phyloP scores from a whole-genome alignment of 495 filamentous ascomycete species.

The Xylaria venustula region DNA sequence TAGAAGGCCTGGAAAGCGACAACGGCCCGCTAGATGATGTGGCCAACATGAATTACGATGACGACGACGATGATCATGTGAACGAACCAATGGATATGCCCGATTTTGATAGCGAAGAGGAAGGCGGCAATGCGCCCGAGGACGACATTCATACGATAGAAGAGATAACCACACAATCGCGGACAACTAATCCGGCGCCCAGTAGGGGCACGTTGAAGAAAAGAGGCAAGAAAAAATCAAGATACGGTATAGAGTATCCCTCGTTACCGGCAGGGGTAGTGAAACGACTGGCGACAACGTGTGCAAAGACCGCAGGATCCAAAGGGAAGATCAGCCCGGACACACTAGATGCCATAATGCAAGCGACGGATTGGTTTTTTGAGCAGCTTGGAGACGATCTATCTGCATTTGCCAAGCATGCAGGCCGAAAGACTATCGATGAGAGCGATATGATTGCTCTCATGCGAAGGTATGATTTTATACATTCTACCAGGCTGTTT shows the following conservation, averaged over 20 bases:
- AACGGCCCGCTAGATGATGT: conserved; percentile 12
- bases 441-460: conserved; percentile 78
- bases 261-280: conserved; percentile 68
- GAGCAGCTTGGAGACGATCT: conserved; percentile 80
- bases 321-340: conserved; percentile 70
- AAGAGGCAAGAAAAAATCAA: conserved; percentile 61
- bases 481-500: conserved; percentile 15
- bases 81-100: conserved; percentile 22
- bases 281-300: conserved; percentile 71
- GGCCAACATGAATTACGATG: conserved; percentile 13
- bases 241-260: conserved; percentile 71
- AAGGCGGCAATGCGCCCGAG: conserved; percentile 16
- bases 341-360: conserved; percentile 68
- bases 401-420: conserved; percentile 75
- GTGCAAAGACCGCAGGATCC: conserved; percentile 59
- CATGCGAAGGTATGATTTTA: conserved; percentile 70
- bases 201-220: conserved; percentile 37
- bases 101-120: conserved; percentile 26
- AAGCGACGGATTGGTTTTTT: conserved; percentile 85
- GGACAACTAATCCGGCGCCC: conserved; percentile 25
- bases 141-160: conserved; percentile 18
- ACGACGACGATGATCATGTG: conserved; percentile 26
- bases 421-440: conserved; percentile 78
- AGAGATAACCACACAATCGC: conserved; percentile 21
- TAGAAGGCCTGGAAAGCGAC: conserved; percentile 18